These are phyloP conservation scores for Alternaria alternata DNA, from an alignment of 2,329 filamentous ascomycete genomes.

Conservation along the genomic window DNA sequence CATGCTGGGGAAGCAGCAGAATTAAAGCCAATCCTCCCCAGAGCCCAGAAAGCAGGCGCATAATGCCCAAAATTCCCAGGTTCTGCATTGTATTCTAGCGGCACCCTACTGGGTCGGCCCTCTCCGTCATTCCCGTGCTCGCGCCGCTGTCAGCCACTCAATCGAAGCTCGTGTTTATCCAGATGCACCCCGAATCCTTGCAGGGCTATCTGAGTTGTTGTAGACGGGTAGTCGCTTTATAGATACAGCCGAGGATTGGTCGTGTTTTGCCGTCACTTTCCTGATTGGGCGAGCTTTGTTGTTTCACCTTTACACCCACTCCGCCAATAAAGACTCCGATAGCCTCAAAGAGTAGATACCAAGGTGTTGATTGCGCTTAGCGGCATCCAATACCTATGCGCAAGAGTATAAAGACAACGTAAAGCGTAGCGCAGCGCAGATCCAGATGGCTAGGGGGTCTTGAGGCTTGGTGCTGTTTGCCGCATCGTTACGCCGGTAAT, in stretches of 20 bases:
- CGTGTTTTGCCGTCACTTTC: conserved; percentile 19
- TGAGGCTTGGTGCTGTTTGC: background rate
- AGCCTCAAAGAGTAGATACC: background rate
- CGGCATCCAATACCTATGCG: background rate
- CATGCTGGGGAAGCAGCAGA: conserved; percentile 9
- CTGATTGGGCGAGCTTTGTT: conserved; percentile 16
- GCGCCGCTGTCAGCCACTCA: conserved; percentile 20
- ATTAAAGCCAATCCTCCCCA: conserved; percentile 16
- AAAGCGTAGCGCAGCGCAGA: conserved; percentile 10
- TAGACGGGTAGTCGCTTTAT: conserved; percentile 5
- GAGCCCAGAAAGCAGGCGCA: conserved; percentile 6
- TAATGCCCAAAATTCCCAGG: conserved; percentile 7
- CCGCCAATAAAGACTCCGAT: conserved; percentile 13
- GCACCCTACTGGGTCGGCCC: conserved; percentile 11
- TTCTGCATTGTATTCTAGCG: conserved; percentile 6
- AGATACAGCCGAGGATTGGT: background rate
- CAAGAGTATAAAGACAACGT: background rate
- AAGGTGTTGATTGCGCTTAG: background rate
- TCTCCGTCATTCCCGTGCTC: conserved; percentile 12
- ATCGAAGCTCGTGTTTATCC: background rate
- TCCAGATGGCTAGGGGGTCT: background rate
- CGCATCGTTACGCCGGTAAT: background rate
- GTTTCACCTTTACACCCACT: conserved; percentile 12
- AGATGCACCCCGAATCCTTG: background rate
- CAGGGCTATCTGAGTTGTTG: background rate